Evolutionary conservation across 768 basidiomycete species (phyloP).

Genomic region (Phallus indusiatus): DNA sequence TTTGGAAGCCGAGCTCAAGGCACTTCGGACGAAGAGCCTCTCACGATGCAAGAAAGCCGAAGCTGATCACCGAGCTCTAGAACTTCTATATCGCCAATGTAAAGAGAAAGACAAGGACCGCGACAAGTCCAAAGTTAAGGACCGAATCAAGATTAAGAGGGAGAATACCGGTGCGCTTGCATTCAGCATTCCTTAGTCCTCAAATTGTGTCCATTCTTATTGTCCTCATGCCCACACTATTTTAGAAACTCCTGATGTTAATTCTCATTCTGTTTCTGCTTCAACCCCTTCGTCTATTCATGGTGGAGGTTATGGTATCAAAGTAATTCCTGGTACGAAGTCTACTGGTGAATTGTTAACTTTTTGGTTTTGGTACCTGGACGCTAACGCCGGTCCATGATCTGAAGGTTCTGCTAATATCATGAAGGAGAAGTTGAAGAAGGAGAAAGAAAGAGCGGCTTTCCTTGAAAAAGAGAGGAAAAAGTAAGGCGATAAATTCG

Average conservation of each 20-base stretch:
- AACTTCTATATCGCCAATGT: slow-evolving; percentile 37
- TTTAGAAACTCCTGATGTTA: slow-evolving; percentile 15
- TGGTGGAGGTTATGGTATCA: slow-evolving; percentile 21
- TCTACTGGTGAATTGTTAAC: slow-evolving; percentile 20
- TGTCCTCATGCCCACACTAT: not conserved
- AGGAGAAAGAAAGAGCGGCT: slow-evolving; percentile 45
- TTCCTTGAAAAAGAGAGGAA: slow-evolving; percentile 7
- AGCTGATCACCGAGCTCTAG: slow-evolving; percentile 63
- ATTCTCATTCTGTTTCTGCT: slow-evolving; percentile 30
- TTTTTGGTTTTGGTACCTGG: slow-evolving; percentile 33
- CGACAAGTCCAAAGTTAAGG: slow-evolving; percentile 39
- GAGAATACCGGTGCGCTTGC: slow-evolving; percentile 12
- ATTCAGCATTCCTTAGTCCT: slow-evolving; percentile 10
- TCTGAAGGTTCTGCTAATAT: slow-evolving; percentile 7
- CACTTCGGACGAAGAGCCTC: slow-evolving; percentile 42
- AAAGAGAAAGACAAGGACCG: slow-evolving; percentile 54
- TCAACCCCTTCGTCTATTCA: slow-evolving; percentile 47
- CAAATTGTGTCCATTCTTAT: not conserved
- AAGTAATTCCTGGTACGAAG: slow-evolving; percentile 1
- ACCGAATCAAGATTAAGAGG: slow-evolving; percentile 12
- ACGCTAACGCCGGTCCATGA: slow-evolving; percentile 18
- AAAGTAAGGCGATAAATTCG: not conserved
- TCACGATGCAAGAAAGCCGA: slow-evolving; percentile 67
- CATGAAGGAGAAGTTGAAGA: slow-evolving; percentile 28
- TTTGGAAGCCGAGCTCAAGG: slow-evolving; percentile 51